phyloP scores from a whole-genome alignment of 179 eudicot genomes.

The Dionaea muscipula region DNA sequence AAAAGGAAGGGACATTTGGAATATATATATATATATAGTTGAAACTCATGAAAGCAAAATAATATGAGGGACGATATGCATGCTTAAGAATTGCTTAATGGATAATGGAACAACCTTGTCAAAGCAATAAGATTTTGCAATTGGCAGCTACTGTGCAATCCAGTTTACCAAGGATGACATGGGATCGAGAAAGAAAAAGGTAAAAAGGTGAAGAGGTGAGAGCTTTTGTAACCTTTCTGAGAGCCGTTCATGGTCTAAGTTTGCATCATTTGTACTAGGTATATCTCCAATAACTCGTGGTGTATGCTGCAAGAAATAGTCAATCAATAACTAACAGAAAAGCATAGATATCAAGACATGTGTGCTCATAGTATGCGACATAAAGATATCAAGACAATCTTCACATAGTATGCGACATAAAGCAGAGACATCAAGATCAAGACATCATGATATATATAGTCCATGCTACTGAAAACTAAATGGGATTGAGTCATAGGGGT shows the following conservation, averaged over 20 bases:
- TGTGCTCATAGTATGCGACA: too few species aligned
- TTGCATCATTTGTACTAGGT: constrained; percentile 58
- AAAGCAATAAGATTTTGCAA: too few species aligned
- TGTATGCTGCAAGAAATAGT: constrained; percentile 40
- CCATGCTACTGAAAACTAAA: too few species aligned
- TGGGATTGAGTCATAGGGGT: too few species aligned
- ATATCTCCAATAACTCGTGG: constrained; percentile 49
- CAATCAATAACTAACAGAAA: constrained; percentile 2
- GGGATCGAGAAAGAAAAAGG: too few species aligned
- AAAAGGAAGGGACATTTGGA: not conserved
- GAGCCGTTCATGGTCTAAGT: constrained; percentile 50
- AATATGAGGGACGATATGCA: not conserved
- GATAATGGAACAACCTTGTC: too few species aligned
- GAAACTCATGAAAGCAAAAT: not conserved
- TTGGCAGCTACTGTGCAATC: not conserved
- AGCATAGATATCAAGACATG: not conserved
- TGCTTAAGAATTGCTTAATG: too few species aligned
- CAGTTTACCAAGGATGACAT: not conserved
- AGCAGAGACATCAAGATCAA: too few species aligned
- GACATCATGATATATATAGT: too few species aligned
- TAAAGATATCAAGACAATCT: too few species aligned
- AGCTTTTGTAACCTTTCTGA: constrained; percentile 34
- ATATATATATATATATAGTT: not conserved
- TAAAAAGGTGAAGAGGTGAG: constrained; percentile 1
- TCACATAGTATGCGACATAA: too few species aligned